Conservation (phyloP, 2,329 filamentous ascomycete genomes). For the Scolecobasidium constrictum region DNA sequence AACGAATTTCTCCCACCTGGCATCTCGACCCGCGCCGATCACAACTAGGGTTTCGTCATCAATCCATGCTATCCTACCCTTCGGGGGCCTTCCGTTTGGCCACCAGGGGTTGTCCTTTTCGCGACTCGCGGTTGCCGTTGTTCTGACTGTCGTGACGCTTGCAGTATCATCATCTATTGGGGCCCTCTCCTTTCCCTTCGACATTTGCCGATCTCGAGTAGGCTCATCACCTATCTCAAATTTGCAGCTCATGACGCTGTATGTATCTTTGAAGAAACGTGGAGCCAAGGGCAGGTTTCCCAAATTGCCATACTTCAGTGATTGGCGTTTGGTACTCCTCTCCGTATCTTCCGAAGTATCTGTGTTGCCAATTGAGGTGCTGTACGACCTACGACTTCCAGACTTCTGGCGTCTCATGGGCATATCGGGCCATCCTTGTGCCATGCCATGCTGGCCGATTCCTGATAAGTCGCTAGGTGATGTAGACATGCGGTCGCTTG, state of each 20-base stretch:
- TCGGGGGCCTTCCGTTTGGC: slow-evolving; percentile 45
- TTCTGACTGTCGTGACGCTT: slow-evolving; percentile 20
- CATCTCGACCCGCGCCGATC: slow-evolving; percentile 67
- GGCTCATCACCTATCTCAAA: slow-evolving; percentile 78
- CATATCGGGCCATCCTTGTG: neutral
- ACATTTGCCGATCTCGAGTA: slow-evolving; percentile 13
- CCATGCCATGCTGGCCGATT: neutral
- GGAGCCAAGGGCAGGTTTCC: slow-evolving; percentile 78
- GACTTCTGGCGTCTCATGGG: neutral
- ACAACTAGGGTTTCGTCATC: slow-evolving; percentile 64
- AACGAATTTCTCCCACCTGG: slow-evolving; percentile 79
- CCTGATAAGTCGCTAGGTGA: slow-evolving; percentile 2
- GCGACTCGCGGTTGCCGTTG: slow-evolving; percentile 24
- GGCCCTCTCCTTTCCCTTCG: neutral
- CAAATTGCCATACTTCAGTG: slow-evolving; percentile 74
- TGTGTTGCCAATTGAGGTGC: neutral
- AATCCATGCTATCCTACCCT: slow-evolving; percentile 79
- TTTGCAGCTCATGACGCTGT: slow-evolving; percentile 69
- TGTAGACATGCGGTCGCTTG: slow-evolving; percentile 4
- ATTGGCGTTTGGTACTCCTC: neutral
- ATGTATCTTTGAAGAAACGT: slow-evolving; percentile 77
- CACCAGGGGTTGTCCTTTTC: slow-evolving; percentile 24
- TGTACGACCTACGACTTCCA: neutral
- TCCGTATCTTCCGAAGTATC: neutral
- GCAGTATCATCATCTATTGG: neutral